phyloP scores from a whole-genome alignment of 2,329 filamentous ascomycete species.

The Aspergillus sp. region DNA sequence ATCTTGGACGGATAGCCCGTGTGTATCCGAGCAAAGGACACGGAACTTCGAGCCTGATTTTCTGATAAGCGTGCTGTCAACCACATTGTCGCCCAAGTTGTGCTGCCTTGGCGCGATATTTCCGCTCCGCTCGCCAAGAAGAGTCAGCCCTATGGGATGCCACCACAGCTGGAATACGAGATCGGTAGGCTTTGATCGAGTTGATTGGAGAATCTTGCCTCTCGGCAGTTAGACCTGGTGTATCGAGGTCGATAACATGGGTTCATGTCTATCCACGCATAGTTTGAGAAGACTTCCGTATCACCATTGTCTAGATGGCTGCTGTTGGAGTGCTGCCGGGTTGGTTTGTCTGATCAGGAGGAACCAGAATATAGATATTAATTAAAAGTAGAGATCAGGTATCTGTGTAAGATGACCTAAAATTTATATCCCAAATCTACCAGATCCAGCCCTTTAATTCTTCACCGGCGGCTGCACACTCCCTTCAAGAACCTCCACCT shows the following conservation, averaged over 20 bases:
- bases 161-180: background rate
- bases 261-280: background rate
- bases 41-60: too few relatives aligned
- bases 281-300: background rate
- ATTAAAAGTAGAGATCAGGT: too few relatives aligned
- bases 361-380: too few relatives aligned
- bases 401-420: too few relatives aligned
- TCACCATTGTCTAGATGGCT: too few relatives aligned
- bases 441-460: background rate
- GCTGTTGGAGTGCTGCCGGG: too few relatives aligned
- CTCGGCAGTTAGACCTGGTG: background rate
- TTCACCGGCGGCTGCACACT: background rate
- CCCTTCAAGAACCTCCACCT: background rate
- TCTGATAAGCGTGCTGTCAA: too few relatives aligned
- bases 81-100: too few relatives aligned
- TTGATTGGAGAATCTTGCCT: background rate
- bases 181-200: background rate
- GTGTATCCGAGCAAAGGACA: too few relatives aligned
- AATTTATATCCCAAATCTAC: background rate
- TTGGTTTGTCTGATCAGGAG: too few relatives aligned
- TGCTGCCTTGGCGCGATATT: background rate
- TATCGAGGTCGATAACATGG: too few relatives aligned
- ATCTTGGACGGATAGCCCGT: too few relatives aligned
- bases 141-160: background rate
- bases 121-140: background rate